Evolutionary conservation across 306 rosid genomes (phyloP), one percentile per base, ranked within the genome.

Genomic region (Quercus mongolica): DNA sequence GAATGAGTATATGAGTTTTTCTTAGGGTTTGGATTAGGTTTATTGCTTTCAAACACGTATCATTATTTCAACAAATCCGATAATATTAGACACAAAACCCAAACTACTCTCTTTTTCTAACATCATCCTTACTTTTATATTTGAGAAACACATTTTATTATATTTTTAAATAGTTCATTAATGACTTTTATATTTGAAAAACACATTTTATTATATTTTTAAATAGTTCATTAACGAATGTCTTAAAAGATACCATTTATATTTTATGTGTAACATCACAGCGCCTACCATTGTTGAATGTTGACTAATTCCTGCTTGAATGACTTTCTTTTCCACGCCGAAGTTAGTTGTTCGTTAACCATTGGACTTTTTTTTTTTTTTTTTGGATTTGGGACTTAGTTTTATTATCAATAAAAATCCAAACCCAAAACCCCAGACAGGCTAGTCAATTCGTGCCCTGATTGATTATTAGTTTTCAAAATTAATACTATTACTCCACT

Each of bases 211-310:
- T 23, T 23, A 23, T 23, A 23, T 23, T 23, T 7, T 38, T 38
- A 7, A 6, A 38, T 38, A 0, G 6, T 33, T 33, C 1, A 1
- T 33, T 5, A 5, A 5, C 8, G 11, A 38, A 38, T 7, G 46
- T 38, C 0, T 38, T 7, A 38, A 38, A 38, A 10, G 10, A 2
- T 2, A 0, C 57, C 20, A 6, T 28, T 56, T 10, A 20, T 30
- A 46, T 51, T 56, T 54, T 0, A 5, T 3, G 73, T 61, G 78
- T 69, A 76, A 76, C 69, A 73, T 56, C 71, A 52, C 77, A 5
- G 80, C 81, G 84, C 82, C 90, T 79, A 63, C 74, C 78, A 81
- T 83, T 86, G 79, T 89, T 89, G 91, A 89, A 91, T 74, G 8
- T 59, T 63, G n/a, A 9, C 71, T 8, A 33, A 20, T n/a, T 30